These are phyloP conservation scores for Castanea crenata DNA, from an alignment of 306 rosid genomes.

Conservation along the genomic window DNA sequence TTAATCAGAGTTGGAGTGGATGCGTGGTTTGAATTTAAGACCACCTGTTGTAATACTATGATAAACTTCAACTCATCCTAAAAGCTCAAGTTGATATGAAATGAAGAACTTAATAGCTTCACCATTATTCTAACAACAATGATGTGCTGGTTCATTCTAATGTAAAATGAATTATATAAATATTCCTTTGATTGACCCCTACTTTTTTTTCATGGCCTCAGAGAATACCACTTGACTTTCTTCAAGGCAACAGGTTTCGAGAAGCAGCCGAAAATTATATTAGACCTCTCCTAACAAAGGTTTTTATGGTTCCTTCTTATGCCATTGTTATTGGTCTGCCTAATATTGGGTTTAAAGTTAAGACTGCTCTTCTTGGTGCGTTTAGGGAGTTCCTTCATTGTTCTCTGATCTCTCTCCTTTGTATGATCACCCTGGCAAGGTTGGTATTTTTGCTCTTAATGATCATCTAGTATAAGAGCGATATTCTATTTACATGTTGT, in stretches of 20 bases:
- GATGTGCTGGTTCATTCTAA: not conserved
- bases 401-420: constrained; percentile 94
- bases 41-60: no score
- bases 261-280: constrained; percentile 88
- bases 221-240: constrained; percentile 98
- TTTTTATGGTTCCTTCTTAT: constrained; percentile 22
- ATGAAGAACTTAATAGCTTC: no score
- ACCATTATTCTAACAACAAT: not conserved
- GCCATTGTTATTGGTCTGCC: constrained; percentile 11
- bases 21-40: no score
- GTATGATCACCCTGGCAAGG: constrained; percentile 94
- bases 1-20: no score
- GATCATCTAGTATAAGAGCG: not conserved
- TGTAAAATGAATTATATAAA: not conserved
- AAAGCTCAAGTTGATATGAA: no score
- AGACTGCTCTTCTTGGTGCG: constrained; percentile 22
- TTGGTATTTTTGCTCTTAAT: constrained; percentile 33
- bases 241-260: constrained; percentile 73
- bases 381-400: constrained; percentile 96
- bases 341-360: constrained; percentile 12
- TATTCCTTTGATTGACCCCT: constrained; percentile 5
- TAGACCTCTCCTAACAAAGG: constrained; percentile 95
- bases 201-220: constrained; percentile 32
- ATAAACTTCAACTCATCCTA: no score
- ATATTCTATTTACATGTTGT: not conserved